phyloP scores from a whole-genome alignment of 2,329 filamentous ascomycete genomes.

The Berkeleyomyces basicola region DNA sequence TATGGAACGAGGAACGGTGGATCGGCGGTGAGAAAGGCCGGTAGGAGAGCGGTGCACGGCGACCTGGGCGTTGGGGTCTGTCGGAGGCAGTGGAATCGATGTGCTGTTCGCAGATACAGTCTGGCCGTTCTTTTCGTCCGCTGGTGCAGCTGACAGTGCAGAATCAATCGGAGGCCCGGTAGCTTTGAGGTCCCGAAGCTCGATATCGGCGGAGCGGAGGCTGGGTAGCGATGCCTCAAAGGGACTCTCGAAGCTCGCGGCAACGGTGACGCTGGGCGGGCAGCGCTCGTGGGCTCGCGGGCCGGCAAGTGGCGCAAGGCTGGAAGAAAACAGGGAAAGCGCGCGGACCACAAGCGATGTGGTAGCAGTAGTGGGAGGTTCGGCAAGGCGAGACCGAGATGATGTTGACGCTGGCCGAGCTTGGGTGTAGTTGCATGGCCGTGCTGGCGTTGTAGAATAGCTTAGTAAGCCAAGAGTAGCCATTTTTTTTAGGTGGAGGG shows the following conservation, averaged over 20 bases:
- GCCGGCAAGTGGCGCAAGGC: neutral
- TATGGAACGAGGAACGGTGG: no score
- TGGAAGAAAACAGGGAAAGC: neutral
- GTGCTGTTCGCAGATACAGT: neutral
- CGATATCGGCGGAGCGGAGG: no score
- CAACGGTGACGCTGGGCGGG: neutral
- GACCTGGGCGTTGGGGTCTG: no score
- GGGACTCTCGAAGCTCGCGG: neutral
- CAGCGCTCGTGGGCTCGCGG: neutral
- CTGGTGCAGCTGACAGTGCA: no score
- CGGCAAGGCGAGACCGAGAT: neutral
- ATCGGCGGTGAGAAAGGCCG: no score
- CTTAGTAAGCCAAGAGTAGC: conserved; percentile 7
- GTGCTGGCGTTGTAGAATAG: neutral
- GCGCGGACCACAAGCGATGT: neutral
- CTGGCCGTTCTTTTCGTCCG: neutral
- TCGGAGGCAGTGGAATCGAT: no score
- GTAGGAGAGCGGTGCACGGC: no score
- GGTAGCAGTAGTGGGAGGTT: neutral
- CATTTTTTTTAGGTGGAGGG: neutral
- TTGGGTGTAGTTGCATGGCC: neutral
- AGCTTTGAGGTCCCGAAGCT: no score
- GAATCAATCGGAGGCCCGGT: no score
- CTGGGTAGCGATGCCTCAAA: no score
- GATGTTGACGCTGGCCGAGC: neutral